These are phyloP conservation scores for Chaetothyriales sp. DNA, from an alignment of 2,329 filamentous ascomycete species.

Conservation along the genomic window DNA sequence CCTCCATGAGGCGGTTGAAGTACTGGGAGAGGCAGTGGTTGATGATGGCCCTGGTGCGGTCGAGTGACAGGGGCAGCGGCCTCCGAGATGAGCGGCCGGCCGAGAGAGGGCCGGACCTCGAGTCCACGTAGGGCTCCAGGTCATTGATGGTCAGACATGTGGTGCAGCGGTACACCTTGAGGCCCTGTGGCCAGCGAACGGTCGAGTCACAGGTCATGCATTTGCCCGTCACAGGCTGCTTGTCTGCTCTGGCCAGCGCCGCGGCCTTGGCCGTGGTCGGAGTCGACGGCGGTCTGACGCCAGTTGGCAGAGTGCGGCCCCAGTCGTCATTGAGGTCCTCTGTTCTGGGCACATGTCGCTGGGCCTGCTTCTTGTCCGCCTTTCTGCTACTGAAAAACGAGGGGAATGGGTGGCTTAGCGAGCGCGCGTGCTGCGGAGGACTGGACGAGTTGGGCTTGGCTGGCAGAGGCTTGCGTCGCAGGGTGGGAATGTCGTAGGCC, in stretches of 20 bases:
- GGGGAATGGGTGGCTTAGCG: constrained; percentile 69
- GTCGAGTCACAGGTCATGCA: constrained; percentile 79
- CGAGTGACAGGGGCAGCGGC: constrained; percentile 41
- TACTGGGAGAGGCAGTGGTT: constrained; percentile 41
- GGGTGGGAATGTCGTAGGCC: constrained; percentile 19
- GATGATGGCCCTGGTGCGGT: constrained; percentile 46
- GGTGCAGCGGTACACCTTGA: constrained; percentile 66
- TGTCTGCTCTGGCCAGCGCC: constrained; percentile 27
- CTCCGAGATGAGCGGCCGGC: constrained; percentile 3
- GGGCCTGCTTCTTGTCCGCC: constrained; percentile 38
- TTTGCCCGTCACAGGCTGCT: constrained; percentile 53
- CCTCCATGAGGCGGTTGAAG: constrained; percentile 29
- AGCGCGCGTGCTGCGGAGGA: constrained; percentile 43
- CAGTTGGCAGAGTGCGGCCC: constrained; percentile 31
- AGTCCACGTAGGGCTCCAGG: constrained; percentile 37
- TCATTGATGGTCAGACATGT: constrained; percentile 80
- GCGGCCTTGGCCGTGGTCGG: constrained; percentile 22
- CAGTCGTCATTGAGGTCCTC: constrained; percentile 26
- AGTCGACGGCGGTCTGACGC: constrained; percentile 20
- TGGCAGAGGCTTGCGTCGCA: constrained; percentile 12
- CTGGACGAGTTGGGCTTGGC: constrained; percentile 5
- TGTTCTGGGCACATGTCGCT: constrained; percentile 26
- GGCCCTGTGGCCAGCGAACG: constrained; percentile 62
- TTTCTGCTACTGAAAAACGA: constrained; percentile 50
- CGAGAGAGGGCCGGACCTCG: not conserved